phyloP scores from a whole-genome alignment of 257 asterid genomes.

The Rehmannia glutinosa region DNA sequence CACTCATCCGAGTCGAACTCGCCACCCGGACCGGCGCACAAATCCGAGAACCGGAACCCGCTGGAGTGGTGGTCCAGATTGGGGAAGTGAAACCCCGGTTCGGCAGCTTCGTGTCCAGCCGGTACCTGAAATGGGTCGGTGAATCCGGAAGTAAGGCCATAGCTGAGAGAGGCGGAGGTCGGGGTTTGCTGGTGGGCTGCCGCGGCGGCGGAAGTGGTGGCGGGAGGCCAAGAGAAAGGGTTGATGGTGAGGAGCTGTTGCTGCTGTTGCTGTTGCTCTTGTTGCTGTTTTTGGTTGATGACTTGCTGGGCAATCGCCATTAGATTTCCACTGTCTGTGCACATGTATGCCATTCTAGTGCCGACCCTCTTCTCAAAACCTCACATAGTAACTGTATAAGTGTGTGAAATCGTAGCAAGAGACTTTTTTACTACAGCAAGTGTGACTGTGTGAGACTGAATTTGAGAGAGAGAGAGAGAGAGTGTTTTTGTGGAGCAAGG shows the following conservation, averaged over 20 bases:
- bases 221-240: conserved; percentile 51
- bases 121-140: conserved; percentile 77
- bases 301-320: conserved; percentile 99
- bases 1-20: conserved; percentile 97
- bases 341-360: conserved; percentile 77
- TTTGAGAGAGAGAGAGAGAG: not conserved
- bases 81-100: conserved; percentile 70
- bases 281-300: conserved; percentile 90
- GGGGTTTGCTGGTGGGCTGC: conserved; percentile 30
- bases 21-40: conserved; percentile 49
- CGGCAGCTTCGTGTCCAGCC: conserved; percentile 42
- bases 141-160: conserved; percentile 40
- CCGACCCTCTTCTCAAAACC: not conserved
- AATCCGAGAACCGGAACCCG: conserved; percentile 59
- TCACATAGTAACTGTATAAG: conserved; percentile 21
- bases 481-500: not conserved
- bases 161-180: conserved; percentile 34
- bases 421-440: not conserved
- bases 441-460: not conserved
- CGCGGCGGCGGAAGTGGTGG: conserved; percentile 26
- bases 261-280: conserved; percentile 73
- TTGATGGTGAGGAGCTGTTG: conserved; percentile 48
- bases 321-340: conserved; percentile 95
- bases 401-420: not conserved
- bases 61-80: conserved; percentile 49